Evolutionary conservation across 164 flowering plant species (phyloP), one percentile per base, ranked within the genome.

Genomic region (Cinnamomum micranthum): DNA sequence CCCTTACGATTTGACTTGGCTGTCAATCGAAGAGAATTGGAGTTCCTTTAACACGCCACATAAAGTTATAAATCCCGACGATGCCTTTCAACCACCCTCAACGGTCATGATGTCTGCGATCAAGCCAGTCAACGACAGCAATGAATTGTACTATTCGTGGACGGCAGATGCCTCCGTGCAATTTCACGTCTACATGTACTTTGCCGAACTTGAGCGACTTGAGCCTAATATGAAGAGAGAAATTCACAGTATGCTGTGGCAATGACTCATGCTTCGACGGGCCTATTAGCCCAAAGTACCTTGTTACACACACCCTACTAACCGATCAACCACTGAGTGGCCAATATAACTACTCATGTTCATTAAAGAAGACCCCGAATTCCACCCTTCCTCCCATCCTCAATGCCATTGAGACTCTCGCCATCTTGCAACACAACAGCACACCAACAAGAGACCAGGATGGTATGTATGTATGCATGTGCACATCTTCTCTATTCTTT

Each of bases 301-400:
- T 77, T 10, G 9, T 7, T 0, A 11, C 76, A 20, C 15, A 0
- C 0, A 71, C 83, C 1, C 22, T 77, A 0, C 76, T 25, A 72
- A 71, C 51, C 35, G 0, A 6, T 1, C 1, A 15, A 0, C 77
- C 79, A 1, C 2, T 12, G 15, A 25, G 2, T 2, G 31, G 27
- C 25, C 24, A 35, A 22, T 7, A 65, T 19, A 4, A 47, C 63
- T 65, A 47, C 25, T 14, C 4, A 19, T 72, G 84, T 76, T 72
- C 77, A 2, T 2, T 85, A 0, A 12, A 13, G 0, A n/a, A 41
- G 73, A 79, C 86, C 0, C 71, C 14, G 5, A 63, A 51, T 1
- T 82, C 90, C 20, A 79, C 80, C 17, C 86, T 76, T 64, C 86
- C 90, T 1, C 87, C 92, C 0, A 78, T 87, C 70, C 58, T 87